A percentile compares a stretch with the other conserved stretches of the same genome.
phyloP scores from a whole-genome alignment of 306 rosid species.

The Calophaca sinica region DNA sequence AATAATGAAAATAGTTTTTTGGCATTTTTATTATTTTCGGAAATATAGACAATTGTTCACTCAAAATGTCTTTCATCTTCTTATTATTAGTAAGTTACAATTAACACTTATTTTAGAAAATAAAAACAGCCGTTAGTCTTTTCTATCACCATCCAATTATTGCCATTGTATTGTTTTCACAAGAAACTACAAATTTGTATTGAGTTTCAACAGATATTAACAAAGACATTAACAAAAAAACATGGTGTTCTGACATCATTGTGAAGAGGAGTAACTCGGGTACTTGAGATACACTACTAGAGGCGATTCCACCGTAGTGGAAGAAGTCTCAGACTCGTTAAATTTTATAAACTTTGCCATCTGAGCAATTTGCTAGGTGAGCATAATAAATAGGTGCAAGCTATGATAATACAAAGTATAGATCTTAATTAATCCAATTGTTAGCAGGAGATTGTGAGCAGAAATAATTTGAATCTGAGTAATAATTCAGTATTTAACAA shows the following conservation, averaged over 20 bases:
- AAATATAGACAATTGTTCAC: too few species aligned
- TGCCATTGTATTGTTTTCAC: too few species aligned
- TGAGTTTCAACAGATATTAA: too few species aligned
- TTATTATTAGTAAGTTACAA: too few species aligned
- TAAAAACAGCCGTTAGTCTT: too few species aligned
- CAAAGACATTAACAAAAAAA: conserved; percentile 48
- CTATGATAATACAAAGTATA: conserved; percentile 31
- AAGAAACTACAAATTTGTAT: too few species aligned
- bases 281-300: not conserved
- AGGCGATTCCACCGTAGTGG: conserved; percentile 35
- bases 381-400: conserved; percentile 58
- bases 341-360: conserved; percentile 49
- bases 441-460: not conserved
- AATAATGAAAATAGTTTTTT: too few species aligned
- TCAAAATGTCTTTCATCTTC: too few species aligned
- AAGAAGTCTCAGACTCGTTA: conserved; percentile 43
- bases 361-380: conserved; percentile 51
- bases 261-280: conserved; percentile 48
- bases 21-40: too few species aligned
- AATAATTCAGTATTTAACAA: not conserved
- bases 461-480: not conserved
- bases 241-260: conserved; percentile 36
- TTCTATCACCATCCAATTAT: too few species aligned
- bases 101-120: too few species aligned
- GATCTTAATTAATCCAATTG: not conserved